Evolutionary conservation across 2,329 filamentous ascomycete genomes (phyloP), one percentile per base, ranked within the genome.

Genomic region (Penicillium oxalicum): DNA sequence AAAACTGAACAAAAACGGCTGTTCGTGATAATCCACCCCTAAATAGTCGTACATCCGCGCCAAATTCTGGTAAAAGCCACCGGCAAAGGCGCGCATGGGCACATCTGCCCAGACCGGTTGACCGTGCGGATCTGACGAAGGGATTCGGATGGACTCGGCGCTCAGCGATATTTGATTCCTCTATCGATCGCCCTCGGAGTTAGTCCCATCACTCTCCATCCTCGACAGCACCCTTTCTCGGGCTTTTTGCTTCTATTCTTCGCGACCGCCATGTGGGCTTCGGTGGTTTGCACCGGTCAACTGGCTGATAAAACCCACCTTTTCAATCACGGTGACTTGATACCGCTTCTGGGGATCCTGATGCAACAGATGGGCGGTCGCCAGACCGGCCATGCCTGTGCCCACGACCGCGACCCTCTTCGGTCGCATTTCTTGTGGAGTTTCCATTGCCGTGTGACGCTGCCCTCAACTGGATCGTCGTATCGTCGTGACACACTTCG

Each of bases 31-130:
- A 5, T 65, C 64, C 9, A 83, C 68, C 2, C 68, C 72, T 3
- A 84, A 64, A 53, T 80, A 69, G 26, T 76, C 68, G 61, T 83
- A 83, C 74, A 84, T 77, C 26, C 70, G 68, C 52, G 71, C 73
- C 42, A 83, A 64, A 51, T 81, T 79, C 40, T 64, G 60, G 57
- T 83, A 82, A 61, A 78, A 83, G 18, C 74, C 73, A 8, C 67
- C 72, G 11, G 72, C 72, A 52, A 78, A 76, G 5, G 71, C 73
- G 44, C 75, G 73, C 76, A 78, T 78, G 32, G 76, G 76, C 36
- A 78, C 59, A 61, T 78, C 75, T 35, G 75, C 63, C 51, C 72
- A 70, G 44, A 65, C 60, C 29, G 56, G 50, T 4, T 33, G 44
- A 18, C 48, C 51, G 29, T 49, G 46, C 5, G 55, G 56, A 51